These are phyloP conservation scores for Pisolithus albus DNA, from an alignment of 768 basidiomycete species.

Conservation along the genomic window DNA sequence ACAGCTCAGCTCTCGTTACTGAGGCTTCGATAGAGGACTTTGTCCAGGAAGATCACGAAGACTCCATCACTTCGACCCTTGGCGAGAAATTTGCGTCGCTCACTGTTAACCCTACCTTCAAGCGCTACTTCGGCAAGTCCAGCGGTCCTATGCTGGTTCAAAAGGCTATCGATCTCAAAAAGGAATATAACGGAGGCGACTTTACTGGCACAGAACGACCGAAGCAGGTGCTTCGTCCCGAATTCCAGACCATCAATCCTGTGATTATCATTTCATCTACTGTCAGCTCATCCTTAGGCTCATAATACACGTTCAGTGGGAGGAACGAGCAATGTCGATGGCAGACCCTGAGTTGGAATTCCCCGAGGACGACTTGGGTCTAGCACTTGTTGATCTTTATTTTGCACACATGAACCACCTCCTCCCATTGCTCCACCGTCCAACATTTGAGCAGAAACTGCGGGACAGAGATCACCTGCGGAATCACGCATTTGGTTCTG, in stretches of 20 bases:
- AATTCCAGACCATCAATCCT: slow-evolving; percentile 20
- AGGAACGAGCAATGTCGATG: slow-evolving; percentile 14
- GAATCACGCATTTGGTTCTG: slow-evolving; percentile 48
- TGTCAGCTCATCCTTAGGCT: not conserved
- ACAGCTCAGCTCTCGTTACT: slow-evolving; percentile 4
- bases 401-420: slow-evolving; percentile 54
- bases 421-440: slow-evolving; percentile 66
- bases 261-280: slow-evolving; percentile 16
- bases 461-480: slow-evolving; percentile 42
- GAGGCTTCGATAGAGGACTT: slow-evolving; percentile 14
- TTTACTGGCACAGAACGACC: slow-evolving; percentile 9
- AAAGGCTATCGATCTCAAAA: slow-evolving; percentile 51
- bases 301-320: slow-evolving; percentile 17
- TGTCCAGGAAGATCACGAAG: slow-evolving; percentile 21
- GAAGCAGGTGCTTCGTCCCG: slow-evolving; percentile 9
- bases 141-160: slow-evolving; percentile 37
- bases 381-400: slow-evolving; percentile 52
- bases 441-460: slow-evolving; percentile 52
- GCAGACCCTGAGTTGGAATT: slow-evolving; percentile 33
- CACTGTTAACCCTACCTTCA: slow-evolving; percentile 1
- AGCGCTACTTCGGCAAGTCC: slow-evolving; percentile 35
- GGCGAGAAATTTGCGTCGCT: not conserved
- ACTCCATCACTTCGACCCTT: slow-evolving; percentile 11
- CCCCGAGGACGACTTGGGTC: slow-evolving; percentile 46
- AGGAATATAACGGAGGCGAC: slow-evolving; percentile 42